phyloP scores from a whole-genome alignment of 495 filamentous ascomycete genomes.

The Corynascus novoguineensis region DNA sequence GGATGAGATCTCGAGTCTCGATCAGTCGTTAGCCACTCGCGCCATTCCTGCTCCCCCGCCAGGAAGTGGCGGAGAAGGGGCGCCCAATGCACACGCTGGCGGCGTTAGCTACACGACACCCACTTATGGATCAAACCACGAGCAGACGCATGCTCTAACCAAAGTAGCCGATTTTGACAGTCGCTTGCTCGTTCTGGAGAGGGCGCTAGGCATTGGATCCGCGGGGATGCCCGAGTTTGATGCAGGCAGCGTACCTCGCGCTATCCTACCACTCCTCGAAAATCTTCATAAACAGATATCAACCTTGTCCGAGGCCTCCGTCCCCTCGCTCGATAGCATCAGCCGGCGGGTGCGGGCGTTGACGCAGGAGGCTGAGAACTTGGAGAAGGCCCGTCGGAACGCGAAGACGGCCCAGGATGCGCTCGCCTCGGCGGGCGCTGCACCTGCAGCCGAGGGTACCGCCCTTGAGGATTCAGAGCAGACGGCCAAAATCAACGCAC shows the following conservation, averaged over 20 bases:
- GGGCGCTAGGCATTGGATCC: constrained; percentile 69
- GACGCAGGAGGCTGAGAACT: constrained; percentile 70
- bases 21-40: constrained; percentile 25
- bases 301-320: constrained; percentile 58
- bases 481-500: constrained; percentile 79
- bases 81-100: constrained; percentile 6
- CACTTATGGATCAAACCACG: constrained; percentile 52
- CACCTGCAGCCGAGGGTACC: constrained; percentile 27
- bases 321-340: constrained; percentile 66
- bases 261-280: constrained; percentile 76
- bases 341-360: constrained; percentile 67
- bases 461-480: constrained; percentile 55
- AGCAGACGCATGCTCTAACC: constrained; percentile 61
- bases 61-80: constrained; percentile 8
- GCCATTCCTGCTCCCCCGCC: constrained; percentile 26
- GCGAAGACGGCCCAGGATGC: constrained; percentile 63
- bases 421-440: constrained; percentile 44
- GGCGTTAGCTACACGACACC: constrained; percentile 47
- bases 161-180: constrained; percentile 84
- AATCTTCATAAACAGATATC: constrained; percentile 65
- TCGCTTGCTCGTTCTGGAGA: constrained; percentile 72
- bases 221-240: constrained; percentile 60
- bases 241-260: constrained; percentile 49
- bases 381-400: constrained; percentile 65
- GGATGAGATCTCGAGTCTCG: constrained; percentile 48